Percentiles rank a stretch among this genome's conserved stretches.
These are phyloP conservation scores for Heteromeles arbutifolia DNA, from an alignment of 306 rosid species.

Conservation along the genomic window DNA sequence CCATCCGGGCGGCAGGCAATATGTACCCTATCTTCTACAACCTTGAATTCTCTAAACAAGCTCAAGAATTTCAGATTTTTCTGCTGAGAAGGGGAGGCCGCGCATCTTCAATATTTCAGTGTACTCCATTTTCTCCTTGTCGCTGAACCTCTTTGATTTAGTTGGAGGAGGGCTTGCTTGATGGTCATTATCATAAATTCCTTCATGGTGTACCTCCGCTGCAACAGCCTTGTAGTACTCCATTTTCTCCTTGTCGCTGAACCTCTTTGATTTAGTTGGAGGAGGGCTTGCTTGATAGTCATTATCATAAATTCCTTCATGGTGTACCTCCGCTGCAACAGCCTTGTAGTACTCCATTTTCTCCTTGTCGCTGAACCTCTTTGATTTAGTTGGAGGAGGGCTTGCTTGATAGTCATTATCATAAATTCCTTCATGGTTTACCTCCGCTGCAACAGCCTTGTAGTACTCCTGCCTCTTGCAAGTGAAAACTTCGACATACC, in stretches of 20 bases:
- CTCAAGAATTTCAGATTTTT: slow-evolving; percentile 61
- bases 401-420: slow-evolving; percentile 86
- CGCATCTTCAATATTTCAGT: slow-evolving; percentile 95
- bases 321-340: slow-evolving; percentile 74
- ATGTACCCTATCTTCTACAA: slow-evolving; percentile 66
- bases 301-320: slow-evolving; percentile 78
- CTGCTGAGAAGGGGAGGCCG: slow-evolving; percentile 75
- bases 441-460: slow-evolving; percentile 82
- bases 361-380: slow-evolving; percentile 85
- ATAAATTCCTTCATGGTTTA: slow-evolving; percentile 75
- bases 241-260: slow-evolving; percentile 80
- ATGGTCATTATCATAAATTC: slow-evolving; percentile 75
- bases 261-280: slow-evolving; percentile 70
- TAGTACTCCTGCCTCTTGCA: slow-evolving; percentile 96
- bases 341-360: no score
- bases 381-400: slow-evolving; percentile 82
- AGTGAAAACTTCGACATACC: slow-evolving; percentile 92
- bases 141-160: slow-evolving; percentile 67
- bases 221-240: slow-evolving; percentile 94
- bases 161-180: slow-evolving; percentile 97
- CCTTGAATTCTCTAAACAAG: slow-evolving; percentile 71
- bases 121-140: slow-evolving; percentile 93
- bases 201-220: slow-evolving; percentile 74
- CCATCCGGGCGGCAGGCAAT: slow-evolving; percentile 96
- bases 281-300: slow-evolving; percentile 97